Conservation (phyloP, 495 filamentous ascomycete species). For the Lindgomyces ingoldianus region DNA sequence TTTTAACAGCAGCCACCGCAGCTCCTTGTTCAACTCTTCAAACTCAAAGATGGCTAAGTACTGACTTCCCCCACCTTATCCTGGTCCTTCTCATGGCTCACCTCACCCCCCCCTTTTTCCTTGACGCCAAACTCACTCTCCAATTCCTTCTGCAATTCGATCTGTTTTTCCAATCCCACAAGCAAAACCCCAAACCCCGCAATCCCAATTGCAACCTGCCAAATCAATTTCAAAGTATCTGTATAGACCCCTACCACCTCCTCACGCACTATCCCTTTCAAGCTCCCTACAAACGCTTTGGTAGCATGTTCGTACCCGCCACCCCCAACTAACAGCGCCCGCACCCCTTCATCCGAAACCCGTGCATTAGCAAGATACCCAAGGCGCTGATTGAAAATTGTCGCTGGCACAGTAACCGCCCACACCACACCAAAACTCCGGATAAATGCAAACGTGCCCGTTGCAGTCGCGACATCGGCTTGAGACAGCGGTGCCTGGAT, state of each 20-base stretch:
- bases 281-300: not conserved
- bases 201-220: constrained; percentile 37
- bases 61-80: too few relatives aligned
- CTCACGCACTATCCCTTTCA: not conserved
- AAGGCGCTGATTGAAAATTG: constrained; percentile 53
- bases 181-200: constrained; percentile 29
- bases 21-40: too few relatives aligned
- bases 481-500: constrained; percentile 37
- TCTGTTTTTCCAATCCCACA: constrained; percentile 40
- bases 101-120: constrained; percentile 6
- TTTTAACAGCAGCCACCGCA: too few relatives aligned
- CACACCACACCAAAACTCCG: constrained; percentile 53
- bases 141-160: constrained; percentile 38
- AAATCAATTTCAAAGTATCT: constrained; percentile 32
- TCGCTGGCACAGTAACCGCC: constrained; percentile 54
- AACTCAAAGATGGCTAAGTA: too few relatives aligned
- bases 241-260: constrained; percentile 38
- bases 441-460: constrained; percentile 51
- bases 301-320: constrained; percentile 19
- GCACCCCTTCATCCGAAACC: not conserved
- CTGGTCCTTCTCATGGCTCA: not conserved
- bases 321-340: constrained; percentile 8
- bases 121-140: constrained; percentile 45
- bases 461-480: constrained; percentile 47
- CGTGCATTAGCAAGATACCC: not conserved